Percentiles rank a stretch among this genome's conserved stretches.
These are phyloP conservation scores for Umbelopsis sp. DNA, from an alignment of 192 early-diverging fungal species.

Conservation along the genomic window DNA sequence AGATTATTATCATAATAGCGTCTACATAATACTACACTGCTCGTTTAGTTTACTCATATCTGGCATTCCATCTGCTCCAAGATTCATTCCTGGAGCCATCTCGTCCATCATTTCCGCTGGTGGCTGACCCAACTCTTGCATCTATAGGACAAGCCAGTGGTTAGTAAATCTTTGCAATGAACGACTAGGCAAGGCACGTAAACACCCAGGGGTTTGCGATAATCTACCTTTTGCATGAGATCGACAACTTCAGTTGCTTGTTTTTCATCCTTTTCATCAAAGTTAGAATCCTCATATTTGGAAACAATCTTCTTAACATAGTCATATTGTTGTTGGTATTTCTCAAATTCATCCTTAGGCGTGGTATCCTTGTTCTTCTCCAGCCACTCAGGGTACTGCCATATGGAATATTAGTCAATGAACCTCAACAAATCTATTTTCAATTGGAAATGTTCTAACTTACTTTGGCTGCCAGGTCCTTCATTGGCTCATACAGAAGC, in stretches of 20 bases:
- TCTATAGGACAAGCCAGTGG: conserved; percentile 49
- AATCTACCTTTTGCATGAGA: conserved; percentile 87
- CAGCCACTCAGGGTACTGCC: conserved; percentile 89
- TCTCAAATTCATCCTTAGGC: conserved; percentile 67
- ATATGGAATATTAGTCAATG: background rate
- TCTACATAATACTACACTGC: conserved; percentile 55
- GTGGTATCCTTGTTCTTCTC: conserved; percentile 75
- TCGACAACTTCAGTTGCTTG: conserved; percentile 76
- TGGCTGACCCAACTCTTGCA: conserved; percentile 97
- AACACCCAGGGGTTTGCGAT: background rate
- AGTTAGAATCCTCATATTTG: conserved; percentile 74
- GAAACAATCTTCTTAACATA: conserved; percentile 81
- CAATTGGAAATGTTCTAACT: background rate
- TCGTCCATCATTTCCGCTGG: conserved; percentile 88
- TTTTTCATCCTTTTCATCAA: conserved; percentile 69
- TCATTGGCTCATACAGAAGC: conserved; percentile 94
- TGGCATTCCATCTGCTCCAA: conserved; percentile 65
- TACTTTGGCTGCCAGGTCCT: conserved; percentile 82
- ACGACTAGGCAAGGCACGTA: background rate
- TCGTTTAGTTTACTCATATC: conserved; percentile 51
- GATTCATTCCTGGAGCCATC: conserved; percentile 87
- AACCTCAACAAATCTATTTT: background rate
- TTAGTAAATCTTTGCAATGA: background rate
- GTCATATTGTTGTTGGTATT: conserved; percentile 78
- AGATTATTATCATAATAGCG: background rate